phyloP scores from a whole-genome alignment of 768 basidiomycete species.

The Tephrocybe rancida region DNA sequence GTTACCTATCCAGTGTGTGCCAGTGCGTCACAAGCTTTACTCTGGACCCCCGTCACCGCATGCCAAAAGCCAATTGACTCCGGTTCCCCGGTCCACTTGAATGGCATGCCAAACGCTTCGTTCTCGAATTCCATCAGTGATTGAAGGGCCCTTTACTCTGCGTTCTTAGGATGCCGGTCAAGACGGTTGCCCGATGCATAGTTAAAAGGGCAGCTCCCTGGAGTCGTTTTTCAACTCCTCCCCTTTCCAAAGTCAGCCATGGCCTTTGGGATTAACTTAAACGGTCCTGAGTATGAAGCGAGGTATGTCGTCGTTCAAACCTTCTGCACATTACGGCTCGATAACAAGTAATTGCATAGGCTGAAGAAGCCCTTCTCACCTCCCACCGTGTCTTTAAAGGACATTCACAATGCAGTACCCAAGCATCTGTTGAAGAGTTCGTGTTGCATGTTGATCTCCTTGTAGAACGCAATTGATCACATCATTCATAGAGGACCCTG shows the following conservation, averaged over 20 bases:
- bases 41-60: conserved; percentile 12
- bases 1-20: no score
- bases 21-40: no score
- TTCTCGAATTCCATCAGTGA: conserved; percentile 7
- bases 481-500: conserved; percentile 32
- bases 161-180: conserved; percentile 7
- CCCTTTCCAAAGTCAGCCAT: conserved; percentile 13
- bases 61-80: background rate
- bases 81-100: background rate
- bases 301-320: conserved; percentile 25
- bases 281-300: conserved; percentile 43
- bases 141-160: conserved; percentile 8
- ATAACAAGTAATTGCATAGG: conserved; percentile 23
- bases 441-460: background rate
- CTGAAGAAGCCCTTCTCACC: conserved; percentile 48
- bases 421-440: conserved; percentile 50
- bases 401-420: conserved; percentile 58
- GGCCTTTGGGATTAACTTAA: conserved; percentile 28
- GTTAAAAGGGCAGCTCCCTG: background rate
- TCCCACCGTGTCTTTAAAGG: conserved; percentile 50
- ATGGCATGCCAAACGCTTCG: background rate
- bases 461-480: background rate
- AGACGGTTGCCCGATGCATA: conserved; percentile 9
- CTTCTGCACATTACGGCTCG: background rate
- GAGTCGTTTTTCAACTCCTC: background rate